These are phyloP conservation scores for Kernera saxatilis DNA, from an alignment of 345 rosid species.

Conservation along the genomic window DNA sequence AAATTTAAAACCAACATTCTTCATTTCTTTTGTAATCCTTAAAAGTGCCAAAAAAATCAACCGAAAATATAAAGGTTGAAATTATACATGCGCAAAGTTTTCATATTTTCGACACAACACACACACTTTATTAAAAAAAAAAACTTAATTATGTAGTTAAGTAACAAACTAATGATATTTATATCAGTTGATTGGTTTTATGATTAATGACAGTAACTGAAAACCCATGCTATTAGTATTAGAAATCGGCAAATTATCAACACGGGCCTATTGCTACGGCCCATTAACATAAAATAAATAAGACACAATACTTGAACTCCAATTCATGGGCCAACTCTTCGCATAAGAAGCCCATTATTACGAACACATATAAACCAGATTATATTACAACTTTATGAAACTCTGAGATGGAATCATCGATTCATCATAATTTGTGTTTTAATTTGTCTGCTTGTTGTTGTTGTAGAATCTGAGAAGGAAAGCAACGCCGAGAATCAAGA, in stretches of 20 bases:
- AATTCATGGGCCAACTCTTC: background rate
- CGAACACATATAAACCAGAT: background rate
- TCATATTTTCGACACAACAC: background rate
- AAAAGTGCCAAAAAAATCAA: background rate
- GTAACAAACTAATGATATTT: background rate
- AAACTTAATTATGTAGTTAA: too few species aligned
- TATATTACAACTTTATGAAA: background rate
- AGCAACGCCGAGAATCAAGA: slow-evolving; percentile 62
- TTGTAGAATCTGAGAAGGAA: slow-evolving; percentile 44
- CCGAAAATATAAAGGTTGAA: background rate
- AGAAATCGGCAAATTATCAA: background rate
- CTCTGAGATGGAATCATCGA: background rate
- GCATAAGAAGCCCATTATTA: background rate
- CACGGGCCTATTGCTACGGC: background rate
- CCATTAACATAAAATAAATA: background rate
- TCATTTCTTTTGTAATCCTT: background rate
- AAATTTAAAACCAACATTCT: background rate
- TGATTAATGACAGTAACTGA: background rate
- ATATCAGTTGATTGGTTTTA: background rate
- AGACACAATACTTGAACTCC: background rate
- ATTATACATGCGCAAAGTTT: background rate
- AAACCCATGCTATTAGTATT: background rate
- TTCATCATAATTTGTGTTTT: background rate
- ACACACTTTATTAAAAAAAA: too few species aligned
- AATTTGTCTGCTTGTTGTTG: slow-evolving; percentile 15